These are phyloP conservation scores for Marchantia paleacea DNA, from an alignment of 225 moss, liverwort and hornwort species.

Conservation along the genomic window DNA sequence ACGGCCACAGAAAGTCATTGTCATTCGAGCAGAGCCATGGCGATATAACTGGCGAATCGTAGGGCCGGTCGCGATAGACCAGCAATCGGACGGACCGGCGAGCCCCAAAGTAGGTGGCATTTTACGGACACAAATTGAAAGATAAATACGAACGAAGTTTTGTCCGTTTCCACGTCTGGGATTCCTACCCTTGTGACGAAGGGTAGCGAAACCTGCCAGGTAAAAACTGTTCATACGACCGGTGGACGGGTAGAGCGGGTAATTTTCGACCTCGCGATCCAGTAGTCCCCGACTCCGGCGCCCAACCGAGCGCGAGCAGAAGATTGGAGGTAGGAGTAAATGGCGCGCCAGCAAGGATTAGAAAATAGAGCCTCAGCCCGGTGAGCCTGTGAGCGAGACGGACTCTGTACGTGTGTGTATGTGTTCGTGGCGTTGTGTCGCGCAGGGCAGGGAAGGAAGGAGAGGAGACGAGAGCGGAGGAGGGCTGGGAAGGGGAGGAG, in stretches of 20 bases:
- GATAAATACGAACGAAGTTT: not conserved
- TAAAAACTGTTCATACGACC: not conserved
- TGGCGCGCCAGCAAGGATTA: no score
- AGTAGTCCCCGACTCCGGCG: not conserved
- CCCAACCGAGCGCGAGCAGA: not conserved
- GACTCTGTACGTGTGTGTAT: no score
- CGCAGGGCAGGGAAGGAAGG: not conserved
- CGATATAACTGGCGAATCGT: slow-evolving; percentile 6
- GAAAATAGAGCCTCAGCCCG: no score
- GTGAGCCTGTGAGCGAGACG: no score
- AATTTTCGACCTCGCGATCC: not conserved
- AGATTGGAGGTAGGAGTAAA: not conserved
- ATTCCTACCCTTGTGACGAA: not conserved
- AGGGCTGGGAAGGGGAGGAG: not conserved
- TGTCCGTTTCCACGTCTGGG: not conserved
- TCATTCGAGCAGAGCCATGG: slow-evolving; percentile 3
- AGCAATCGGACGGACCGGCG: not conserved
- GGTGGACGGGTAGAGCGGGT: slow-evolving; percentile 13
- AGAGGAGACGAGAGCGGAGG: not conserved
- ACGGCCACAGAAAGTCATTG: not conserved
- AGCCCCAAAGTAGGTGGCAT: not conserved
- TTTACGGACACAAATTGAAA: not conserved
- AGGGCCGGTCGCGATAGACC: not conserved
- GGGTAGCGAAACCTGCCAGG: not conserved
- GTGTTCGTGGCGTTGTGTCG: not conserved